These are phyloP conservation scores for Podospora conica DNA, from an alignment of 495 filamentous ascomycete species.

Conservation along the genomic window DNA sequence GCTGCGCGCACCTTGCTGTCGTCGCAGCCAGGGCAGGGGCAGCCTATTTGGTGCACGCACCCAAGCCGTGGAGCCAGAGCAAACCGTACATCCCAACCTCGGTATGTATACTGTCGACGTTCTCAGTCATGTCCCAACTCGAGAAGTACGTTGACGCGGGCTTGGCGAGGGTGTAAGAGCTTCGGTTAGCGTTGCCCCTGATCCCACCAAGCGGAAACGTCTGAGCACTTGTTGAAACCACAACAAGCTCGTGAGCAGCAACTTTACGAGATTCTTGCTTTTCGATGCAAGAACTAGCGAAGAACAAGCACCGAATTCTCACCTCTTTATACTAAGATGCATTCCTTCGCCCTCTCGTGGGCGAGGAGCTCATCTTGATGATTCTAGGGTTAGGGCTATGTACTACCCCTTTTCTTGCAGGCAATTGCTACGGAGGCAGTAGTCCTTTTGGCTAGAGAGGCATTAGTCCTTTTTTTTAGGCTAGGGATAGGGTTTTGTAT, in stretches of 20 bases:
- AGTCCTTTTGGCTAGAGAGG: no score
- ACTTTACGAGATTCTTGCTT: background rate
- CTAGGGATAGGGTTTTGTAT: no score
- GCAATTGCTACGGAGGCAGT: no score
- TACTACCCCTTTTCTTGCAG: background rate
- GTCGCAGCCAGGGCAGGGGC: background rate
- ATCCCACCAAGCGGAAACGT: background rate
- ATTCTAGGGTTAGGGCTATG: background rate
- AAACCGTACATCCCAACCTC: no score
- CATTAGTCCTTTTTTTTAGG: no score
- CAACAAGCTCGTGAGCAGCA: background rate
- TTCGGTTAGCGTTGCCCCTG: background rate
- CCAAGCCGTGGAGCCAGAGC: background rate
- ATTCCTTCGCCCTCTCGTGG: background rate
- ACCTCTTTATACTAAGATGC: background rate
- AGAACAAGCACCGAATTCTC: background rate
- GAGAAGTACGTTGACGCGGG: background rate
- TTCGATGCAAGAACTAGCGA: background rate
- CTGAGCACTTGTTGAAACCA: background rate
- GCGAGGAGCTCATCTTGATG: background rate
- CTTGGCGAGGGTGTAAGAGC: background rate
- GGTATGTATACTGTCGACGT: no score
- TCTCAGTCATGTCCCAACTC: no score
- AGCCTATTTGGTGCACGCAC: background rate
- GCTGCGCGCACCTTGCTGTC: background rate